Percentiles rank a stretch among this genome's conserved stretches.
Evolutionary conservation across 1,284 basidiomycete species (phyloP).

Genomic region (Mycena citricolor): DNA sequence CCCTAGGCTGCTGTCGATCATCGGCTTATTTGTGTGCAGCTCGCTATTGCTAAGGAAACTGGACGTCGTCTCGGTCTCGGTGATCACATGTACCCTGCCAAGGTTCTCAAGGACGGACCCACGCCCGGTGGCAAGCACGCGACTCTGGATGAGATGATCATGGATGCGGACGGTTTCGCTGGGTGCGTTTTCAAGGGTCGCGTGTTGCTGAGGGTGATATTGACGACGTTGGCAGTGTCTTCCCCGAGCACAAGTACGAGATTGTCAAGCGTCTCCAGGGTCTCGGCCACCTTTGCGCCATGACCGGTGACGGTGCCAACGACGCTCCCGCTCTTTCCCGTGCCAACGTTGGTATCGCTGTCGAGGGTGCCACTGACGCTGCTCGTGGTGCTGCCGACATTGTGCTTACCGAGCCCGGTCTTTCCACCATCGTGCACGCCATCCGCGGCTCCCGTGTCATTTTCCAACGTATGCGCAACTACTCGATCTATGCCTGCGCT

Average conservation of each 20-base stretch:
- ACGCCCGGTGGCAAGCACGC: constrained; percentile 77
- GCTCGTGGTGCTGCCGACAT: constrained; percentile 96
- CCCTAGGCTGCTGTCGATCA: neutral
- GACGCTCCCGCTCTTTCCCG: constrained; percentile 92
- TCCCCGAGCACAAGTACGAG: constrained; percentile 92
- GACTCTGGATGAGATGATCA: constrained; percentile 90
- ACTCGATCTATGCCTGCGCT: constrained; percentile 89
- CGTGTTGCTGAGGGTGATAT: too few species aligned
- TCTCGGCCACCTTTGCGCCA: constrained; percentile 85
- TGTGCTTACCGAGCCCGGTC: constrained; percentile 92
- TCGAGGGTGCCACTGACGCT: constrained; percentile 95
- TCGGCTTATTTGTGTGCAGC: constrained; percentile 48
- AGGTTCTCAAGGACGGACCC: constrained; percentile 92
- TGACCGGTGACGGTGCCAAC: constrained; percentile 95
- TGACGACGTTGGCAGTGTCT: too few species aligned
- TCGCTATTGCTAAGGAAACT: constrained; percentile 99
- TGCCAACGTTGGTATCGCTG: constrained; percentile 96
- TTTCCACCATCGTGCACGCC: constrained; percentile 95
- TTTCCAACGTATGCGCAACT: constrained; percentile 98
- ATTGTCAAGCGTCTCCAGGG: constrained; percentile 91
- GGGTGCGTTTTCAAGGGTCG: too few species aligned
- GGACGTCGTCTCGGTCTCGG: constrained; percentile 93
- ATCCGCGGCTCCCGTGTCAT: constrained; percentile 94
- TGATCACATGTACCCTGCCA: constrained; percentile 96
- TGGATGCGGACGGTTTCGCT: constrained; percentile 90